Evolutionary conservation across 805 yeast genomes (phyloP).

Genomic region (Candida yuanshanica): DNA sequence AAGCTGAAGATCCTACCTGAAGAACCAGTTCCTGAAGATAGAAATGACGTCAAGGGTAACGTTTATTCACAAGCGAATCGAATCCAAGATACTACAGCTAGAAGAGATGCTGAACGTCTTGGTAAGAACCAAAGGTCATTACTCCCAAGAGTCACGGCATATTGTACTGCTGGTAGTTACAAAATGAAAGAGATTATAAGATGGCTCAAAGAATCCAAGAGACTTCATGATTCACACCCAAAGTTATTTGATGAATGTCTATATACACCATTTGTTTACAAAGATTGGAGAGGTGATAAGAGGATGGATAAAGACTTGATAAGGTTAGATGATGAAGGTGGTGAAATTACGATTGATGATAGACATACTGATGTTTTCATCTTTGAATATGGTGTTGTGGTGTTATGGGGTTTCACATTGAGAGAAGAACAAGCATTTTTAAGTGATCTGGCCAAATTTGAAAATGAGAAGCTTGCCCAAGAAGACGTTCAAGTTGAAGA

Average conservation of each 20-base stretch:
- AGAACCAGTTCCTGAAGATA: conserved; percentile 32
- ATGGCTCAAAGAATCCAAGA: conserved; percentile 77
- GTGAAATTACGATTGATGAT: conserved; percentile 84
- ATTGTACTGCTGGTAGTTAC: conserved; percentile 92
- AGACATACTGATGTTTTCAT: conserved; percentile 74
- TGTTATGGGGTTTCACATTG: conserved; percentile 90
- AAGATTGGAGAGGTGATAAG: conserved; percentile 65
- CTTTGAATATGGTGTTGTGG: conserved; percentile 96
- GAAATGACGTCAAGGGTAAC: conserved; percentile 30
- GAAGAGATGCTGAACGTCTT: conserved; percentile 88
- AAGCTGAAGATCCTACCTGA: conserved; percentile 69
- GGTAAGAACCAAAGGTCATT: conserved; percentile 72
- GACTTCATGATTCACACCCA: conserved; percentile 73
- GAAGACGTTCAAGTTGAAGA: conserved; percentile 95
- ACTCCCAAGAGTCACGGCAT: conserved; percentile 91
- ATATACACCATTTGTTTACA: conserved; percentile 81
- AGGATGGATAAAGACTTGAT: conserved; percentile 44
- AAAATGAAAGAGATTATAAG: conserved; percentile 80
- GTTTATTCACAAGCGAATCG: conserved; percentile 81
- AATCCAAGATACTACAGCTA: conserved; percentile 81
- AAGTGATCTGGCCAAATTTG: conserved; percentile 83
- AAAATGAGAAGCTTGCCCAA: conserved; percentile 81
- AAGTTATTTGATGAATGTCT: conserved; percentile 91
- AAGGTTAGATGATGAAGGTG: conserved; percentile 88
- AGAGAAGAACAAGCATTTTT: conserved; percentile 80